phyloP scores from a whole-genome alignment of 2,329 filamentous ascomycete species.

The Tolypocladium endophyticum region DNA sequence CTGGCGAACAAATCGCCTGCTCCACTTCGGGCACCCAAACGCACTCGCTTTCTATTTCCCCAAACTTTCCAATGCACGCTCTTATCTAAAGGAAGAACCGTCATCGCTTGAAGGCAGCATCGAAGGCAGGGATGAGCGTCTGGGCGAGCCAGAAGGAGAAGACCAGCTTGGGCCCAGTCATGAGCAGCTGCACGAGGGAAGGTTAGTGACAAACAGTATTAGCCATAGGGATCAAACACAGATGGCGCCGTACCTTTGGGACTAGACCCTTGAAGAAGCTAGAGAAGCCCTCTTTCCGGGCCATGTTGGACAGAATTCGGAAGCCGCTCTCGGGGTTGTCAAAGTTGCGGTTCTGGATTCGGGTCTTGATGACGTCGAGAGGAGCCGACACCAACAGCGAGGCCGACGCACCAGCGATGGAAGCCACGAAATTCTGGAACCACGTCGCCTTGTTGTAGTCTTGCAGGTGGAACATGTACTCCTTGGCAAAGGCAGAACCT shows the following conservation, averaged over 20 bases:
- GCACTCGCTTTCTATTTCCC: not conserved
- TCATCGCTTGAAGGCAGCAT: slow-evolving; percentile 31
- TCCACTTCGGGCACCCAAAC: not conserved
- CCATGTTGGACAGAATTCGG: slow-evolving; percentile 86
- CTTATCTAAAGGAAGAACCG: slow-evolving; percentile 10
- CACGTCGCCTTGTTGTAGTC: slow-evolving; percentile 95
- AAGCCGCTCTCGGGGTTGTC: slow-evolving; percentile 94
- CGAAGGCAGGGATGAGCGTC: slow-evolving; percentile 92
- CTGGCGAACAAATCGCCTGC: not conserved
- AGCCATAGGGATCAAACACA: not conserved
- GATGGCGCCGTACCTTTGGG: slow-evolving; percentile 54
- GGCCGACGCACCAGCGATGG: slow-evolving; percentile 86
- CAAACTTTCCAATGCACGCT: not conserved
- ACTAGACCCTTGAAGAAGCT: slow-evolving; percentile 97
- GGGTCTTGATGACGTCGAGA: slow-evolving; percentile 94
- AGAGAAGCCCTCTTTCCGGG: slow-evolving; percentile 72
- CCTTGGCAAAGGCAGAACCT: slow-evolving; percentile 93
- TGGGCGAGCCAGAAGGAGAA: slow-evolving; percentile 99
- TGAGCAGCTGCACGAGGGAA: slow-evolving; percentile 54
- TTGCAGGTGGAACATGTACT: slow-evolving; percentile 78
- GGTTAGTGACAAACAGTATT: slow-evolving; percentile 9
- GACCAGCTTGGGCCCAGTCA: slow-evolving; percentile 97
- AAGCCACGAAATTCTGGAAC: slow-evolving; percentile 95
- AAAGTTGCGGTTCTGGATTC: slow-evolving; percentile 97
- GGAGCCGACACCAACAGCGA: slow-evolving; percentile 95